These are phyloP conservation scores for Mycena latifolia DNA, from an alignment of 768 basidiomycete species.

Conservation along the genomic window DNA sequence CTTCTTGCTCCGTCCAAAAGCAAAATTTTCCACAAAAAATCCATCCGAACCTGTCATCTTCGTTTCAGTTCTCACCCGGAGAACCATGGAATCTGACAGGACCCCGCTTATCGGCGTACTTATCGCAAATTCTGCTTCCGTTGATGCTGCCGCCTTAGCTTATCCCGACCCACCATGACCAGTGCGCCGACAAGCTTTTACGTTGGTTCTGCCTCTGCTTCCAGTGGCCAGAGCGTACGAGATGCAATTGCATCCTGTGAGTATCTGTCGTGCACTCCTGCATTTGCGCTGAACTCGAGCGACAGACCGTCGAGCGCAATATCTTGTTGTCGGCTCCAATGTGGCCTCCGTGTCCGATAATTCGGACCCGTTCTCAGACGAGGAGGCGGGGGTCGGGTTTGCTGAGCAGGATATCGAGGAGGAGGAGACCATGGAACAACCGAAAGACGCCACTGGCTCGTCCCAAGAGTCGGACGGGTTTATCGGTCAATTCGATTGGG, in stretches of 20 bases:
- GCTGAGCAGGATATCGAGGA: slow-evolving; percentile 40
- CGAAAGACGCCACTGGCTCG: neutral
- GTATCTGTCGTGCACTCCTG: slow-evolving; percentile 34
- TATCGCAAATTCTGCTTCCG: slow-evolving; percentile 25
- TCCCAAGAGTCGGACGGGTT: slow-evolving; percentile 24
- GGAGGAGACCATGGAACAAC: slow-evolving; percentile 2
- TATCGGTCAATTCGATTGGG: slow-evolving; percentile 34
- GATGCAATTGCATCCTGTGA: slow-evolving; percentile 74
- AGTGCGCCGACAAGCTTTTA: slow-evolving; percentile 59
- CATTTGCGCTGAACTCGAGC: slow-evolving; percentile 17
- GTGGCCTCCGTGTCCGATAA: slow-evolving; percentile 64
- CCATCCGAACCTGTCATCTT: neutral
- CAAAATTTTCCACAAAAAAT: too few relatives aligned
- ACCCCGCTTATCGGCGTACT: slow-evolving; percentile 14
- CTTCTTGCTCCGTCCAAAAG: neutral
- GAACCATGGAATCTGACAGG: slow-evolving; percentile 4
- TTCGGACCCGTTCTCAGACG: slow-evolving; percentile 53
- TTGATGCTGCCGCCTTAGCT: slow-evolving; percentile 10
- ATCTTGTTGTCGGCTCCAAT: slow-evolving; percentile 70
- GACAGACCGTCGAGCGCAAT: slow-evolving; percentile 77
- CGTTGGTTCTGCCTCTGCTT: slow-evolving; percentile 62
- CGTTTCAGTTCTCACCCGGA: neutral
- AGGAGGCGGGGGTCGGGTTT: slow-evolving; percentile 48
- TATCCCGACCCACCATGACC: slow-evolving; percentile 50
- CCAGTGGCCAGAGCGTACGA: slow-evolving; percentile 61